A percentile compares a stretch with the other conserved stretches of the same genome.
Conservation (phyloP, 1,139 yeast genomes). For the Suhomyces anneliseae region DNA sequence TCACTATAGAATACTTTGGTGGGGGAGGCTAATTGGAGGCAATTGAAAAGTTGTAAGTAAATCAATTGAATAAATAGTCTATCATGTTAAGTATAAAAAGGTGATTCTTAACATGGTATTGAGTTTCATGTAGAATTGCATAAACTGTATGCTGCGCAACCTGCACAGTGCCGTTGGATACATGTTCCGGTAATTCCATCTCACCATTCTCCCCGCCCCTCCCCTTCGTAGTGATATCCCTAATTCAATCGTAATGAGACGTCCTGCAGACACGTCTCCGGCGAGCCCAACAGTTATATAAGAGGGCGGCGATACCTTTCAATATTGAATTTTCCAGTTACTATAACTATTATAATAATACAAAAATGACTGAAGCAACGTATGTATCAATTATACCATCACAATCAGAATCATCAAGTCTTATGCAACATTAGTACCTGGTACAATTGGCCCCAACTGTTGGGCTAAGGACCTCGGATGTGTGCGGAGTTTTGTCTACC, state of each 20-base stretch:
- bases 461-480: neutral
- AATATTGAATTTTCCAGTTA: neutral
- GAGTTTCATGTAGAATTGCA: no score
- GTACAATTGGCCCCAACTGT: neutral
- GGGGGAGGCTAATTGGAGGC: no score
- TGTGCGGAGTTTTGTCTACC: neutral
- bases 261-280: slow-evolving; percentile 8
- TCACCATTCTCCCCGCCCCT: neutral
- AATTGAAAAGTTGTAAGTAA: no score
- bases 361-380: slow-evolving; percentile 45
- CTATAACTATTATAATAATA: slow-evolving; percentile 3
- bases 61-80: no score
- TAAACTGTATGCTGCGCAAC: no score
- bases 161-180: no score
- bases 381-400: slow-evolving; percentile 26
- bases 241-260: neutral
- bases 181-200: neutral
- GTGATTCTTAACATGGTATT: no score
- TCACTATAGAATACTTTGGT: no score
- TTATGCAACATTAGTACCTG: neutral
- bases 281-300: slow-evolving; percentile 11
- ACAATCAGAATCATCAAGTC: no score
- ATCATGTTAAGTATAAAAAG: no score
- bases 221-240: neutral
- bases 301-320: neutral